These are phyloP conservation scores for Hansfordia pulvinata DNA, from an alignment of 2,329 filamentous ascomycete genomes.

Conservation along the genomic window DNA sequence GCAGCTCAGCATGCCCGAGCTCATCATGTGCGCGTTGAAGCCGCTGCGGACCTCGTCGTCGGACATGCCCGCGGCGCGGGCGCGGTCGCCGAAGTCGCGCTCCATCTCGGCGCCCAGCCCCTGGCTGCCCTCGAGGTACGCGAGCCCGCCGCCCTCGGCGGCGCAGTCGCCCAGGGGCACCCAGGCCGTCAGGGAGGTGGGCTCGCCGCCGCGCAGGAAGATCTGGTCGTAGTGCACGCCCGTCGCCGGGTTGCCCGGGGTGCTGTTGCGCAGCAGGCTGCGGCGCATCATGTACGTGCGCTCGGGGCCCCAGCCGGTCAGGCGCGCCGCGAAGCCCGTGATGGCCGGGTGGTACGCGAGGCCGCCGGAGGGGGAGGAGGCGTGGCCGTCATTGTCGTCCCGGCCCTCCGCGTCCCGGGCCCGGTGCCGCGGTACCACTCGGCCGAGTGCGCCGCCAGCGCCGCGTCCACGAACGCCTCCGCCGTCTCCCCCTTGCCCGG, in stretches of 20 bases:
- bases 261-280: constrained; percentile 41
- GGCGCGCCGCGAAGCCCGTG: constrained; percentile 30
- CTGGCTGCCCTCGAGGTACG: constrained; percentile 39
- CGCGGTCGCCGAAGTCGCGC: constrained; percentile 30
- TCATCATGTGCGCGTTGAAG: constrained; percentile 48
- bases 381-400: no score
- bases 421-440: no score
- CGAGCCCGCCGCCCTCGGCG: constrained; percentile 40
- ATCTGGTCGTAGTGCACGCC: constrained; percentile 49
- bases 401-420: no score
- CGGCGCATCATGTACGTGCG: constrained; percentile 29
- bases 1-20: constrained; percentile 36
- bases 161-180: constrained; percentile 40
- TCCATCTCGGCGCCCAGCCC: constrained; percentile 34
- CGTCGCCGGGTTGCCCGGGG: constrained; percentile 40
- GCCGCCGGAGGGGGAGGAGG: constrained; percentile 18
- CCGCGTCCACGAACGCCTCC: no score
- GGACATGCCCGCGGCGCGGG: constrained; percentile 30
- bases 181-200: constrained; percentile 42
- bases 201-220: constrained; percentile 39
- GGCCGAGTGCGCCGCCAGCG: no score
- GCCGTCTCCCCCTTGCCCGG: no score
- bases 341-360: constrained; percentile 35
- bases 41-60: constrained; percentile 35
- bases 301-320: constrained; percentile 41